A percentile compares a stretch with the other conserved stretches of the same genome.
phyloP scores from a whole-genome alignment of 306 rosid genomes.

The Castanopsis chinensis region DNA sequence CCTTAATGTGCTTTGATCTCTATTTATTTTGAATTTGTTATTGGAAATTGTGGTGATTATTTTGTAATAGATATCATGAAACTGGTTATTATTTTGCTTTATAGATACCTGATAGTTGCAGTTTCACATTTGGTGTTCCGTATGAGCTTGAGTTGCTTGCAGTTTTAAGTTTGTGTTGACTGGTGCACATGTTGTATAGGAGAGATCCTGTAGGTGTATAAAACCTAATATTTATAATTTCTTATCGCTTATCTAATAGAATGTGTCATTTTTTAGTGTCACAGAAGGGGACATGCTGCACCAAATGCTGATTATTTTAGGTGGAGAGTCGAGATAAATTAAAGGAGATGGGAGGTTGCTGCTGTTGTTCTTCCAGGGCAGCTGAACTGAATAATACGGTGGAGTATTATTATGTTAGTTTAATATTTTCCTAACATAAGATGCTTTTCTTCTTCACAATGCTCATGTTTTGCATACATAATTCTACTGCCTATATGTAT shows the following conservation, averaged over 20 bases:
- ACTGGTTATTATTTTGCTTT: neutral
- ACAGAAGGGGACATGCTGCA: slow-evolving; percentile 47
- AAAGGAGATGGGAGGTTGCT: slow-evolving; percentile 82
- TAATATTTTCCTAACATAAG: slow-evolving; percentile 16
- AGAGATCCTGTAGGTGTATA: neutral
- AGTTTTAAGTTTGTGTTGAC: neutral
- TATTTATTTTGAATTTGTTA: neutral
- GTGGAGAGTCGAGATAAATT: slow-evolving; percentile 37
- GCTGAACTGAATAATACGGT: slow-evolving; percentile 48
- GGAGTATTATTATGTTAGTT: slow-evolving; percentile 59
- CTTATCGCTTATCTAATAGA: slow-evolving; percentile 5
- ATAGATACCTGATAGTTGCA: neutral
- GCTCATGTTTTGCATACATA: neutral
- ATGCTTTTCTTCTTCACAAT: neutral
- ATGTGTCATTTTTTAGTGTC: slow-evolving; percentile 19
- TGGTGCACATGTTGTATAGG: neutral
- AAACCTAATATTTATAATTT: neutral
- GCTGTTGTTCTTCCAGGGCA: slow-evolving; percentile 69
- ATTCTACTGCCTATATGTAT: neutral
- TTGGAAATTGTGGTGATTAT: neutral
- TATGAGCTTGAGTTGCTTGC: neutral
- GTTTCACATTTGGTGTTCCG: neutral
- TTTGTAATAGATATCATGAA: neutral
- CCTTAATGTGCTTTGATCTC: neutral
- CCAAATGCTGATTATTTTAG: slow-evolving; percentile 21